Conservation (phyloP, 257 asterid genomes). For the Solanum chmielewskii region DNA sequence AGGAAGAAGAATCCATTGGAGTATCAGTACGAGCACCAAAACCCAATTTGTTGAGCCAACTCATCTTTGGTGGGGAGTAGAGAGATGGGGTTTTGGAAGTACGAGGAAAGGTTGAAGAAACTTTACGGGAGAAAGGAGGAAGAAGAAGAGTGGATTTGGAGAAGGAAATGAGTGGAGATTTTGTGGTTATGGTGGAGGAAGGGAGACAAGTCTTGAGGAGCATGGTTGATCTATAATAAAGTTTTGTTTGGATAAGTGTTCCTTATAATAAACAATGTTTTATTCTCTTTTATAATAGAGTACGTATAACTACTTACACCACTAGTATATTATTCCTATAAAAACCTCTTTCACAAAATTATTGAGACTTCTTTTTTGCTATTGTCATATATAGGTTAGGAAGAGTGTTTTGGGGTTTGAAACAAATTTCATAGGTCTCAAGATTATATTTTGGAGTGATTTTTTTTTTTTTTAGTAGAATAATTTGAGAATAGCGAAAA, state of each 20-base stretch:
- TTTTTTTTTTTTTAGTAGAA: too few species aligned
- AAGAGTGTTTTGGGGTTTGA: too few species aligned
- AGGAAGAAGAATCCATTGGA: conserved; percentile 37
- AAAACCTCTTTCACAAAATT: too few species aligned
- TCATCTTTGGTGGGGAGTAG: conserved; percentile 31
- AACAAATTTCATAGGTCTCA: too few species aligned
- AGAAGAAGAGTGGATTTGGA: conserved; percentile 15
- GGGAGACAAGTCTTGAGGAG: conserved; percentile 33
- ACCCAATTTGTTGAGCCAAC: conserved; percentile 70
- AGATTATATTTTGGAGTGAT: fast-evolving
- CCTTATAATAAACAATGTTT: neutral
- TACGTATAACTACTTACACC: too few species aligned
- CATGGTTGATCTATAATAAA: neutral
- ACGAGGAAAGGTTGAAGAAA: conserved; percentile 7
- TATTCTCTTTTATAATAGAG: neutral
- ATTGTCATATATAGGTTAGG: too few species aligned
- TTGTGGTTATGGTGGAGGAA: conserved; percentile 28
- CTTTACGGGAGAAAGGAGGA: conserved; percentile 12
- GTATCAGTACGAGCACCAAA: conserved; percentile 49
- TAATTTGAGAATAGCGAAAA: neutral
- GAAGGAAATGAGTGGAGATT: conserved; percentile 23
- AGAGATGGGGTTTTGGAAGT: conserved; percentile 14
- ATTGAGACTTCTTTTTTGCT: too few species aligned
- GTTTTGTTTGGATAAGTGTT: neutral
- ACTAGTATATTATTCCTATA: neutral